Percentiles rank a stretch among this genome's conserved stretches.
phyloP scores from a whole-genome alignment of 2,329 filamentous ascomycete species.

The Aphanocladium album region DNA sequence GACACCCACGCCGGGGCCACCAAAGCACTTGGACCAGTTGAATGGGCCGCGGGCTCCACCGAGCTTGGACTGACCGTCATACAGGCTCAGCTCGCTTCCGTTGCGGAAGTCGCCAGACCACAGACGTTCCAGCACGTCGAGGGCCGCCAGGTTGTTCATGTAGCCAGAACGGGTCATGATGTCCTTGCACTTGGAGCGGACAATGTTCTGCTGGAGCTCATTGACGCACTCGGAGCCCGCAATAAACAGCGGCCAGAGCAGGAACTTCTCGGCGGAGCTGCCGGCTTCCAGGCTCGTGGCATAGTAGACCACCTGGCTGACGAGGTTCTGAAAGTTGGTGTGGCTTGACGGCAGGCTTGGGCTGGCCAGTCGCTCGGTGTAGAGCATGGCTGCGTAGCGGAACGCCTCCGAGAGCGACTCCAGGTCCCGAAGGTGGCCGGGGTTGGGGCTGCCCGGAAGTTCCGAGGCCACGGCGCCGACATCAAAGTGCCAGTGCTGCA shows the following conservation, averaged over 20 bases:
- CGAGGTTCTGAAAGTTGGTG: conserved; percentile 75
- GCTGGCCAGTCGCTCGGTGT: conserved; percentile 80
- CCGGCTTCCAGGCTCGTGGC: conserved; percentile 71
- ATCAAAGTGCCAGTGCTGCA: conserved; percentile 79
- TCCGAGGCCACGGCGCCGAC: conserved; percentile 45
- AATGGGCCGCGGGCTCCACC: conserved; percentile 45
- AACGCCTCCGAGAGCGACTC: conserved; percentile 84
- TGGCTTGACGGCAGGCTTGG: conserved; percentile 68
- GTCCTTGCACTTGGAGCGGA: conserved; percentile 75
- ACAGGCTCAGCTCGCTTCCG: conserved; percentile 30
- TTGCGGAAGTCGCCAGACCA: conserved; percentile 57
- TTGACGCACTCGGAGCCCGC: conserved; percentile 85
- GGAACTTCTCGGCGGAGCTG: conserved; percentile 74
- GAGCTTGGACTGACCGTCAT: conserved; percentile 27
- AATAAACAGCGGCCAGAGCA: conserved; percentile 91
- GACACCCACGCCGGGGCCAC: conserved; percentile 51
- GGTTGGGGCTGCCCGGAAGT: conserved; percentile 45
- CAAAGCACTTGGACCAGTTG: conserved; percentile 54
- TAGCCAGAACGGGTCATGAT: conserved; percentile 88
- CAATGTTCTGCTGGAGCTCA: conserved; percentile 69
- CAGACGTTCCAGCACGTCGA: conserved; percentile 79
- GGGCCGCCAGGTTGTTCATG: conserved; percentile 83
- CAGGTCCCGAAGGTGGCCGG: conserved; percentile 66
- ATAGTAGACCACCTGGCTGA: conserved; percentile 77
- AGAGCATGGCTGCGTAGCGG: conserved; percentile 81